phyloP scores from a whole-genome alignment of 1,139 yeast genomes.

The Taphrina flavorubra region DNA sequence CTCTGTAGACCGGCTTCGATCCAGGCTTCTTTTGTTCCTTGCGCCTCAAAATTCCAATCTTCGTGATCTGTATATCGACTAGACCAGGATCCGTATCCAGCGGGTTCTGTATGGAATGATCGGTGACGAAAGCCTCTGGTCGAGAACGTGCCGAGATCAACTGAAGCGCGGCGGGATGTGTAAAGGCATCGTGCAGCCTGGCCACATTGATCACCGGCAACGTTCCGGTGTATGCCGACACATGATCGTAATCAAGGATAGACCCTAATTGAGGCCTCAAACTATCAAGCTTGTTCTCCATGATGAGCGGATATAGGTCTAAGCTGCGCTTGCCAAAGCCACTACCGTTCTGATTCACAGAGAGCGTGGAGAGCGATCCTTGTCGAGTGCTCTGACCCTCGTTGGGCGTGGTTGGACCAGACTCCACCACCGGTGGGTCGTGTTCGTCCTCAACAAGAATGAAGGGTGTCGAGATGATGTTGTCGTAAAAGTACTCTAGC shows the following conservation, averaged over 20 bases:
- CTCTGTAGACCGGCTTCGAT: constrained; percentile 52
- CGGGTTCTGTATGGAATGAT: constrained; percentile 42
- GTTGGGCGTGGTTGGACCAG: constrained; percentile 18
- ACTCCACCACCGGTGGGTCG: constrained; percentile 19
- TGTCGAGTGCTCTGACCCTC: constrained; percentile 15
- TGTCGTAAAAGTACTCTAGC: constrained; percentile 64
- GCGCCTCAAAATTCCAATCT: constrained; percentile 53
- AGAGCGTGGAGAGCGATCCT: constrained; percentile 2
- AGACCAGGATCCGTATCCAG: constrained; percentile 52
- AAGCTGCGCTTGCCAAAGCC: constrained; percentile 46
- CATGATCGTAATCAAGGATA: constrained; percentile 49
- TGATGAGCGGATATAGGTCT: constrained; percentile 54
- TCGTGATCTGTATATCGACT: constrained; percentile 54
- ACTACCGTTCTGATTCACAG: constrained; percentile 39
- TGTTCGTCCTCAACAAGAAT: constrained; percentile 54
- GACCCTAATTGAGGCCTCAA: constrained; percentile 51
- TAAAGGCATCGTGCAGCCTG: constrained; percentile 50
- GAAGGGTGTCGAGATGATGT: constrained; percentile 65
- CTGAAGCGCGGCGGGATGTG: constrained; percentile 52
- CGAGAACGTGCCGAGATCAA: constrained; percentile 53
- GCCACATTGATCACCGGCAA: constrained; percentile 48
- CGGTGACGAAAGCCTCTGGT: constrained; percentile 52
- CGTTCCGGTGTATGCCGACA: constrained; percentile 49
- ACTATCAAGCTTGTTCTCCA: constrained; percentile 52
- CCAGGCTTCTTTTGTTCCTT: constrained; percentile 53